phyloP scores from a whole-genome alignment of 1,139 yeast genomes.

The Magnusiomyces ingens region DNA sequence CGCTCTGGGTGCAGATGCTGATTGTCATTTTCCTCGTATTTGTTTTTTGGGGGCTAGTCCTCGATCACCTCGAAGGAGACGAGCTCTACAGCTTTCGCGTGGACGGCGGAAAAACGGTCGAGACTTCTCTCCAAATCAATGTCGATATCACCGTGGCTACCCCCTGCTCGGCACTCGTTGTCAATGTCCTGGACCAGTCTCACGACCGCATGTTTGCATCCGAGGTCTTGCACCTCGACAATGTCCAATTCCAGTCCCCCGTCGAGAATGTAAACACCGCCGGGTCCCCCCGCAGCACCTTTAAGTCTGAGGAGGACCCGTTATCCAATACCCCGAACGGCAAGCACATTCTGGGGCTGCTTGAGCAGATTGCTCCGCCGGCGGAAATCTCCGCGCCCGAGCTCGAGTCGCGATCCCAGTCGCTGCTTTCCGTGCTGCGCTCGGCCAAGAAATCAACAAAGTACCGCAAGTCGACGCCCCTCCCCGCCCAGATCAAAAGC shows the following conservation, averaged over 20 bases:
- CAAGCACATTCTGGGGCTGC: too few relatives aligned
- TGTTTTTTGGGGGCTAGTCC: constrained; percentile 79
- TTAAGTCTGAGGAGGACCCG: too few relatives aligned
- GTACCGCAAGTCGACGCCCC: too few relatives aligned
- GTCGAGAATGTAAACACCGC: neutral
- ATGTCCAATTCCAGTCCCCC: constrained; percentile 1
- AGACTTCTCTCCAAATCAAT: constrained; percentile 59
- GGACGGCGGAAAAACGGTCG: constrained; percentile 39
- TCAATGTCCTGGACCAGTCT: constrained; percentile 73
- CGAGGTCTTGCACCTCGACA: constrained; percentile 50
- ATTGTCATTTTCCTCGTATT: constrained; percentile 50
- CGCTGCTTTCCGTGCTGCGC: too few relatives aligned
- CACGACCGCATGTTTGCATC: constrained; percentile 72
- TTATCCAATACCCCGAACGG: too few relatives aligned
- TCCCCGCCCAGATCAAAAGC: too few relatives aligned
- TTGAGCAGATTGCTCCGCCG: too few relatives aligned
- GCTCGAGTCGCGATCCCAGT: too few relatives aligned
- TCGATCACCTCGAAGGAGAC: constrained; percentile 78
- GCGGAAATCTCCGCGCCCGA: too few relatives aligned
- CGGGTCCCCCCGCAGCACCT: too few relatives aligned
- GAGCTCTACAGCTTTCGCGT: constrained; percentile 74
- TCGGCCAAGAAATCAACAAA: too few relatives aligned
- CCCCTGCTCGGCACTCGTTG: constrained; percentile 73
- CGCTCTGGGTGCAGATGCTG: too few relatives aligned
- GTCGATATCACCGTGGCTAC: constrained; percentile 73